Evolutionary conservation across 2,329 filamentous ascomycete species (phyloP).

Genomic region (Phialophora verrucosa): DNA sequence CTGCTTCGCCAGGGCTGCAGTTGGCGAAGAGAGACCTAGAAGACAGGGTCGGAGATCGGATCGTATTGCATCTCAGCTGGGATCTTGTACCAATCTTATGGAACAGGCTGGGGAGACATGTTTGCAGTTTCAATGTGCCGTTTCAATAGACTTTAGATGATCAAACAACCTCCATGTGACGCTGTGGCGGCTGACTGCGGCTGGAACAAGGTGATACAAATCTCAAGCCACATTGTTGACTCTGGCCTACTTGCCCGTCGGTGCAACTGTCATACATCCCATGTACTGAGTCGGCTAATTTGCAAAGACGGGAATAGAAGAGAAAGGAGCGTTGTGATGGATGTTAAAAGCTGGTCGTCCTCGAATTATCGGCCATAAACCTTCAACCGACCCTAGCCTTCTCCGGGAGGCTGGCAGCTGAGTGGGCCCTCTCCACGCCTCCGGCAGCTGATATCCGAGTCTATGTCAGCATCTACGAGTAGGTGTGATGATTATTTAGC

Average conservation of each 20-base stretch:
- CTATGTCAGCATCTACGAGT: neutral
- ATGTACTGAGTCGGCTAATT: neutral
- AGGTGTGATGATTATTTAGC: neutral
- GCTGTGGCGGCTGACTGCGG: neutral
- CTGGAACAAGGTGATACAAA: neutral
- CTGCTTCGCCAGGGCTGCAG: neutral
- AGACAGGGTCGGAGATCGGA: neutral
- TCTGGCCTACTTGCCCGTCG: neutral
- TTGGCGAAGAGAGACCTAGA: neutral
- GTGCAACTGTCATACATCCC: neutral
- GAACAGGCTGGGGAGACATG: neutral
- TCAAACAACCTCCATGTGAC: neutral
- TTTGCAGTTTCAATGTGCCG: neutral
- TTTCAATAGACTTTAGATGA: neutral
- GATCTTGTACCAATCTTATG: neutral
- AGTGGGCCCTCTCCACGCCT: neutral
- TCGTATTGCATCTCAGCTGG: neutral
- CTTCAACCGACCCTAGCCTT: neutral
- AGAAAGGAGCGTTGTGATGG: neutral
- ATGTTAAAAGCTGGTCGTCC: neutral
- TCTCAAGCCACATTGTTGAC: neutral
- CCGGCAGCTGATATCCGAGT: neutral
- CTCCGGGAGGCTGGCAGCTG: neutral
- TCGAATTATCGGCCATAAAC: neutral
- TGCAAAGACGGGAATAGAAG: neutral